Conservation (phyloP, 192 early-diverging fungal species). For the Polychytrium aggregatum region DNA sequence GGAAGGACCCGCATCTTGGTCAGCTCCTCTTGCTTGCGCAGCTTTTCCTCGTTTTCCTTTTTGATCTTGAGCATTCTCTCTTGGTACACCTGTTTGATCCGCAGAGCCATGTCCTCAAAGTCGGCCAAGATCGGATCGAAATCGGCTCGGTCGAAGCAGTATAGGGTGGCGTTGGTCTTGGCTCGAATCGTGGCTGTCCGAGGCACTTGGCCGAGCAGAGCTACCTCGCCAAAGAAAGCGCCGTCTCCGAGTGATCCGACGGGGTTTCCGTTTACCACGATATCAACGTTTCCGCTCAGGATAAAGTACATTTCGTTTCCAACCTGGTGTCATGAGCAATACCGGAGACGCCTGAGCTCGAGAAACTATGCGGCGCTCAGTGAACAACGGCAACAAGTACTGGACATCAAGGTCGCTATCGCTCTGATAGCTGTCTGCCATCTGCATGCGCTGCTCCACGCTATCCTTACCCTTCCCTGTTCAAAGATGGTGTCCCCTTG, state of each 20-base stretch:
- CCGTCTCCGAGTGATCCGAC: slow-evolving; percentile 24
- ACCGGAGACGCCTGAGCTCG: not conserved
- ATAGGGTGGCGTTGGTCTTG: slow-evolving; percentile 13
- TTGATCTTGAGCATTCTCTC: slow-evolving; percentile 31
- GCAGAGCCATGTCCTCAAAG: slow-evolving; percentile 26
- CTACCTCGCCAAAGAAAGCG: slow-evolving; percentile 30
- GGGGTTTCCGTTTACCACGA: slow-evolving; percentile 23
- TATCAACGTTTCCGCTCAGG: slow-evolving; percentile 25
- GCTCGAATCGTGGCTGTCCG: slow-evolving; percentile 32
- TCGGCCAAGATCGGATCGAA: slow-evolving; percentile 21
- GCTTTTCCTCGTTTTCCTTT: slow-evolving; percentile 28
- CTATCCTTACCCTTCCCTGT: slow-evolving; percentile 22
- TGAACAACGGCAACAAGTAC: too few relatives aligned
- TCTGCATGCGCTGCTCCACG: not conserved
- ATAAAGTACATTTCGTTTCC: slow-evolving; percentile 48
- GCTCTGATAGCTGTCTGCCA: too few relatives aligned
- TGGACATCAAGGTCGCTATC: too few relatives aligned
- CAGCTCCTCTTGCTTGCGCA: slow-evolving; percentile 6
- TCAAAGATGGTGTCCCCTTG: slow-evolving; percentile 33
- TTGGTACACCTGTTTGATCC: slow-evolving; percentile 25
- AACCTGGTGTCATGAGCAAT: too few relatives aligned
- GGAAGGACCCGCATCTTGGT: too few relatives aligned
- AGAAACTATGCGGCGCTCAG: too few relatives aligned
- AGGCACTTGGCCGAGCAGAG: slow-evolving; percentile 28
- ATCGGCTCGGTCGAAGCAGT: slow-evolving; percentile 19